Percentiles rank a stretch among this genome's conserved stretches.
These are phyloP conservation scores for Lactarius sp. DNA, from an alignment of 768 basidiomycete species.

Conservation along the genomic window DNA sequence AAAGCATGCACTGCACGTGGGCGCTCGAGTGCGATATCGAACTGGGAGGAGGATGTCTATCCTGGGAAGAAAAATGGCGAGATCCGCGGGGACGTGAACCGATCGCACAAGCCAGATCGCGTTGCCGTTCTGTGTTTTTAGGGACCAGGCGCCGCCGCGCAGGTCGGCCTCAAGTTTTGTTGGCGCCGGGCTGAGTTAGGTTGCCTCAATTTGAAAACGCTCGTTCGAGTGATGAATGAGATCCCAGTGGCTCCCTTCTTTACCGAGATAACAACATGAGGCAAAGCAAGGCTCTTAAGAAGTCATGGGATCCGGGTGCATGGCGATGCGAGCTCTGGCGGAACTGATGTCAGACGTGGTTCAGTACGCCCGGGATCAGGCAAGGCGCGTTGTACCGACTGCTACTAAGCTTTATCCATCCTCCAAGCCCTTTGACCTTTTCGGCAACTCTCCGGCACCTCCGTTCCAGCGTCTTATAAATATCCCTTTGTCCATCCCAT, in stretches of 20 bases:
- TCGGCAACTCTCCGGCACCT: conserved; percentile 20
- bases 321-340: conserved; percentile 7
- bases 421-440: conserved; percentile 14
- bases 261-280: conserved; percentile 17
- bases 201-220: conserved; percentile 18
- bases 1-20: not conserved
- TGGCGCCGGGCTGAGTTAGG: conserved; percentile 13
- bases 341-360: conserved; percentile 22
- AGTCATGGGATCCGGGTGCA: not conserved
- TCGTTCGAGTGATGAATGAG: conserved; percentile 8
- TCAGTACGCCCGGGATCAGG: not conserved
- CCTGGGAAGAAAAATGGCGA: conserved; percentile 20
- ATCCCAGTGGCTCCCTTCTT: conserved; percentile 10
- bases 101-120: conserved; percentile 22
- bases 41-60: not conserved
- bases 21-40: not conserved
- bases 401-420: not conserved
- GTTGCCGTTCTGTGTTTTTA: conserved; percentile 20
- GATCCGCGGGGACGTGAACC: conserved; percentile 23
- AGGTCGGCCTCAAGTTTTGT: conserved; percentile 21
- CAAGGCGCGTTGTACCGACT: not conserved
- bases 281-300: conserved; percentile 1
- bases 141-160: conserved; percentile 21
- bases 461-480: conserved; percentile 20
- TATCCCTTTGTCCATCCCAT: conserved; percentile 17